Base-by-base conservation (phyloP, 768 basidiomycete genomes). In the Phlebiopsis flavidoalba region DNA sequence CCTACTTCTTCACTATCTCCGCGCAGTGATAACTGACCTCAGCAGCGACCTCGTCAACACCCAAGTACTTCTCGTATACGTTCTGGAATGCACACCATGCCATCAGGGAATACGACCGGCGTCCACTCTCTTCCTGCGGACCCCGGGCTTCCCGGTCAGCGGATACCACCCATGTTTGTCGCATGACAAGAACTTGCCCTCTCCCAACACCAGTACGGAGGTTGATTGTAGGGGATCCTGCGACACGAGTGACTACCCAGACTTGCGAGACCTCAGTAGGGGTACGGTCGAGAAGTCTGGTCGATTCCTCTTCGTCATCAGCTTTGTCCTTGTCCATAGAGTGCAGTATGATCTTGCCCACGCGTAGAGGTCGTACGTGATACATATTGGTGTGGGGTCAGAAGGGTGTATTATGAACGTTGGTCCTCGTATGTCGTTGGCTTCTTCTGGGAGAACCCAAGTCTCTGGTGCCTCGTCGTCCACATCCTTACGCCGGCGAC, bases 51-150 rank as follows among this genome's bases (percentile, higher is more conserved):
- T 95, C 91, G 66, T 96, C 94, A 47, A 95, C 77, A 55, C 84
- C 73, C 48, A 97, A 81, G 72, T 91, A 95, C 69, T 88, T 95
- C 70, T 94, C 92, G 68, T 95, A 95, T 10, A 91, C 79, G 72
- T 88, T 93, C 84, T 87, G 86, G 70, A 95, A 89, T 7, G 91
- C 89, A 52, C 90, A 84, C 91, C 93, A 97, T 53, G 33, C 52
- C 52, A n/a, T 90, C 91, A 10, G 89, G 84, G 22, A 91, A 73
- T 59, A 94, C 76, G 24, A 93, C 82, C 15, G 93, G 89, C 3
- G 89, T 90, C 91, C 93, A 97, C 21, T 51, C 73, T 95, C 94
- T 72, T 97, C 94, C 72, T 96, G 92, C 4, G 91, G 89, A 1
- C 94, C 95, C 35, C 94, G 83, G 26, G 94, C 94, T 68, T 97